Evolutionary conservation across 2,329 filamentous ascomycete genomes (phyloP), one percentile per base, ranked within the genome.

Genomic region (Pyricularia sp.): DNA sequence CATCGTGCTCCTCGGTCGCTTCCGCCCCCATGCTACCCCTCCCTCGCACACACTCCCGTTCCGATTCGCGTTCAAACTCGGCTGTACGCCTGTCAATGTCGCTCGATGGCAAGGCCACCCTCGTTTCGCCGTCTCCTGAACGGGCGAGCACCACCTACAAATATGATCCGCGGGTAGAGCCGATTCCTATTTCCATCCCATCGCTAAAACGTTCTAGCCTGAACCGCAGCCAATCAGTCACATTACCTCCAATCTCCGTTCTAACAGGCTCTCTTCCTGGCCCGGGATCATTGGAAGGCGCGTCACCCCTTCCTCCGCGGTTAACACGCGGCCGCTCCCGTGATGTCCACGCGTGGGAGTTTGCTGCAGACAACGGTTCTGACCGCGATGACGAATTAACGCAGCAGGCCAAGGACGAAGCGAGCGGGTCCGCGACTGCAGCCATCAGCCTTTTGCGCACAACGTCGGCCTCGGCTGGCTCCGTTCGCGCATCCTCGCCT

Each of bases 331-430:
- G 92, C 68, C 87, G 94, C 69, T 97, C 94, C 69, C 89, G 92
- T 68, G 92, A 97, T 77, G 92, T 93, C 23, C 89, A 93, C 67
- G 92, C 91, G 7, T 97, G 94, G 94, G 92, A 97, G 75, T 93
- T 93, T 69, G 94, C 92, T 80, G 94, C 92, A 74, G 92, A 97
- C 76, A 89, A 90, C 9, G 92, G 95, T 72, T 73, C 92, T 87
- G 69, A 89, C 91, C 69, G 36, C 66, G 66, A 67, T n/a, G 92
- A 95, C 74, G 91, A 92, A 72, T 81, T 97, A 68, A 92, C 90
- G 33, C 85, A 87, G 20, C 89, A 92, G 72, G 90, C 91, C 10
- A 90, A 93, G 78, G 89, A 91, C 72, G 92, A 96, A 75, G 87
- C 87, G 9, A 92, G 85, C 72, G 92, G 92, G 26, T 94, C 91